Percentiles rank a stretch among this genome's conserved stretches.
phyloP scores from a whole-genome alignment of 1,284 basidiomycete species.

The Tylopilus sp. region DNA sequence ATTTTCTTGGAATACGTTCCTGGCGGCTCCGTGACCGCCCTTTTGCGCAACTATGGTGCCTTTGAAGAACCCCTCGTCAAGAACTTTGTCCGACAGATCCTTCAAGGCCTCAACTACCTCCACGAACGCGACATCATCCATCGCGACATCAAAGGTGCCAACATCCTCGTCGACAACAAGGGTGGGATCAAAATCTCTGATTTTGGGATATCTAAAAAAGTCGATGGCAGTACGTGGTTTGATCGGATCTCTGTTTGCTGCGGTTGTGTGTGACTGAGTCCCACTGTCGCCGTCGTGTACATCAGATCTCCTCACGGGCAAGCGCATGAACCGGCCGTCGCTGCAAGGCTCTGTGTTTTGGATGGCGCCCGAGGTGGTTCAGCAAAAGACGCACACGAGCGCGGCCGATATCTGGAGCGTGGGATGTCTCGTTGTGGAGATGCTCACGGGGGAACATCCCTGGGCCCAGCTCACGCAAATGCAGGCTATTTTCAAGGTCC shows the following conservation, averaged over 20 bases:
- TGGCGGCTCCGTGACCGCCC: conserved; percentile 92
- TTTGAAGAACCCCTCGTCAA: conserved; percentile 95
- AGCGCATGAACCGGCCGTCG: conserved; percentile 83
- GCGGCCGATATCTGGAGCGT: conserved; percentile 99
- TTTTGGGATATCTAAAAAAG: conserved; percentile 98
- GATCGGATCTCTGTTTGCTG: neutral
- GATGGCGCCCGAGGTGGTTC: conserved; percentile 99
- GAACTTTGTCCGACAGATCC: conserved; percentile 93
- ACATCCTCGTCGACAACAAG: conserved; percentile 98
- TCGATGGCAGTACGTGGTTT: conserved; percentile 81
- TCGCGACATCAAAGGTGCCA: conserved; percentile 98
- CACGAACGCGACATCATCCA: conserved; percentile 96
- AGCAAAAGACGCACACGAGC: conserved; percentile 89
- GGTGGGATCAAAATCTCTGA: conserved; percentile 98
- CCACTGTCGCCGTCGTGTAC: neutral
- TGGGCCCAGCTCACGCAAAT: conserved; percentile 98
- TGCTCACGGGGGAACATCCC: conserved; percentile 97
- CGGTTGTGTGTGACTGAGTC: neutral
- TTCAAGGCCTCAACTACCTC: conserved; percentile 89
- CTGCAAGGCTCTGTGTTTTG: conserved; percentile 97
- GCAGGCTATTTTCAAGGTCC: conserved; percentile 95
- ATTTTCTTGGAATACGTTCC: conserved; percentile 99
- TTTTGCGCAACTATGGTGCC: conserved; percentile 92
- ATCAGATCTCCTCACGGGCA: conserved; percentile 79
- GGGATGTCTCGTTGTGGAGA: conserved; percentile 96